Percentiles rank a stretch among this genome's conserved stretches.
Evolutionary conservation across 768 basidiomycete species (phyloP).

Genomic region (Leccinum arenicola): DNA sequence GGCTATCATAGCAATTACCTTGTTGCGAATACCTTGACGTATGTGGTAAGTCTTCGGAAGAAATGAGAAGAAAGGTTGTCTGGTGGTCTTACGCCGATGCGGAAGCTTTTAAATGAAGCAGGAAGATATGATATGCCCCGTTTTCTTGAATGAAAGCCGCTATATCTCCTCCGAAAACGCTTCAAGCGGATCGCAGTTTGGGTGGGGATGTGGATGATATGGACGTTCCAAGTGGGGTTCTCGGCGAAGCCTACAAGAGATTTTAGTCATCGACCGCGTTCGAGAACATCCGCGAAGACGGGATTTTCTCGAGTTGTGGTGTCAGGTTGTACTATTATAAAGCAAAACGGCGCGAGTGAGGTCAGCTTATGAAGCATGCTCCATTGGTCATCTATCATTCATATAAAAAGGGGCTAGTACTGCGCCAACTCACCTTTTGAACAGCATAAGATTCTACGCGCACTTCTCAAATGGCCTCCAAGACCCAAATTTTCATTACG

Average conservation of each 20-base stretch:
- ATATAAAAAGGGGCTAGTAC: slow-evolving; percentile 1
- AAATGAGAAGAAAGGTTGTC: not conserved
- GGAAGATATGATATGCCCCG: no score
- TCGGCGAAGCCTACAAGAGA: no score
- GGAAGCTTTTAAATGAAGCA: not conserved
- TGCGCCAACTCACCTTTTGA: no score
- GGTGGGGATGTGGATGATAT: no score
- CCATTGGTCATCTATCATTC: not conserved
- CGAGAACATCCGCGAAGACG: slow-evolving; percentile 20
- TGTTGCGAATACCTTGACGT: not conserved
- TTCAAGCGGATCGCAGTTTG: no score
- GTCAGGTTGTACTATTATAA: not conserved
- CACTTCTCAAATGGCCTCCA: slow-evolving; percentile 13
- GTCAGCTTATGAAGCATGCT: not conserved
- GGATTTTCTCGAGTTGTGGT: not conserved
- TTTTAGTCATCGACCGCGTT: no score
- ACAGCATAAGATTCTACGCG: no score
- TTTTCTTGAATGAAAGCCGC: not conserved
- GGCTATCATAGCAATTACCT: not conserved
- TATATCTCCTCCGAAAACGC: not conserved
- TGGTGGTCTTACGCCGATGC: not conserved
- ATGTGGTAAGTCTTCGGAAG: not conserved
- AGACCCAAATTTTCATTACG: slow-evolving; percentile 20
- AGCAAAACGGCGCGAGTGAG: no score
- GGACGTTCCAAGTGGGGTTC: no score